phyloP scores from a whole-genome alignment of 1,139 yeast species.

The Blastobotrys capitulatus region DNA sequence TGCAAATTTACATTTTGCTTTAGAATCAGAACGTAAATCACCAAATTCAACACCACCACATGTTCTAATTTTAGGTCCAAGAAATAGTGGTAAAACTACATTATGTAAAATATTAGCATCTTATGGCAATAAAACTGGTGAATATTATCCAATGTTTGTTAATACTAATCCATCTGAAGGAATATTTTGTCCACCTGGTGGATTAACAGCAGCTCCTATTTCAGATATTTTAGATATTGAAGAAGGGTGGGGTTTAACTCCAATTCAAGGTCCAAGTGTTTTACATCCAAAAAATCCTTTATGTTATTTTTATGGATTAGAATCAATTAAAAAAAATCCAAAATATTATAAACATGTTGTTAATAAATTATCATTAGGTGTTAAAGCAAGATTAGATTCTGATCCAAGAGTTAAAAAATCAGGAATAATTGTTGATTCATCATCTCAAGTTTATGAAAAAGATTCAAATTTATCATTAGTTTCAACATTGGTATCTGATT shows the following conservation, averaged over 20 bases:
- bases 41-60: slow-evolving; percentile 42
- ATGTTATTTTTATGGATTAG: slow-evolving; percentile 75
- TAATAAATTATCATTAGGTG: slow-evolving; percentile 54
- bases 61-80: slow-evolving; percentile 68
- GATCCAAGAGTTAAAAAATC: slow-evolving; percentile 49
- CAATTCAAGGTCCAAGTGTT: slow-evolving; percentile 80
- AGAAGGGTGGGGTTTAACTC: slow-evolving; percentile 77
- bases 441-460: slow-evolving; percentile 45
- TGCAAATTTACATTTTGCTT: slow-evolving; percentile 67
- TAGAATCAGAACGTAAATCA: slow-evolving; percentile 51
- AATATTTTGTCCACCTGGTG: slow-evolving; percentile 77
- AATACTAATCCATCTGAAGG: slow-evolving; percentile 81
- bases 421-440: slow-evolving; percentile 81
- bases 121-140: slow-evolving; percentile 70
- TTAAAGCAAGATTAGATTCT: slow-evolving; percentile 50
- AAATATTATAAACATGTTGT: slow-evolving; percentile 54
- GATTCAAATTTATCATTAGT: slow-evolving; percentile 38
- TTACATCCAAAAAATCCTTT: slow-evolving; percentile 85
- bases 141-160: slow-evolving; percentile 58
- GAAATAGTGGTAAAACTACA: slow-evolving; percentile 72
- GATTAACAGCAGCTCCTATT: slow-evolving; percentile 76
- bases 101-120: slow-evolving; percentile 63
- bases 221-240: slow-evolving; percentile 79
- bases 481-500: slow-evolving; percentile 56
- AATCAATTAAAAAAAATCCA: slow-evolving; percentile 51